phyloP scores from a whole-genome alignment of 139 green algal genomes.

The Astrephomene gubernaculifera region DNA sequence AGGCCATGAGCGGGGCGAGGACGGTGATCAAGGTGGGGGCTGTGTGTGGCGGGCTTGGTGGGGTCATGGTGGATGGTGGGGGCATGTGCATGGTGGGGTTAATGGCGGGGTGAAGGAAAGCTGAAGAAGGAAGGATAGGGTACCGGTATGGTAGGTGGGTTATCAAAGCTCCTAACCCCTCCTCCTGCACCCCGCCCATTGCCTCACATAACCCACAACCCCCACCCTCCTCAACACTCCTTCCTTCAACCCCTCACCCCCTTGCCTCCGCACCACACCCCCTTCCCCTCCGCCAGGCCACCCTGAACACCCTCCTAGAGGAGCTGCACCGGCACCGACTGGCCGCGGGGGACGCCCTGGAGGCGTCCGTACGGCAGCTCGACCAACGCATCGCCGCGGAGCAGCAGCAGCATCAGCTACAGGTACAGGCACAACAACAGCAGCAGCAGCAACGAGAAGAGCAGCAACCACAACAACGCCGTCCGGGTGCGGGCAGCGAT shows the following conservation, averaged over 20 bases:
- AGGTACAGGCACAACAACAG: not conserved
- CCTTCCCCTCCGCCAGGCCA: not conserved
- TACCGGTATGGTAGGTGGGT: no score
- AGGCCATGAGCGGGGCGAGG: conserved; percentile 6
- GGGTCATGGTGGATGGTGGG: not conserved
- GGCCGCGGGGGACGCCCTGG: conserved; percentile 32
- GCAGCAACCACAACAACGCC: no score
- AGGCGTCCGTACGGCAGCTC: not conserved
- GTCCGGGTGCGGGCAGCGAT: no score
- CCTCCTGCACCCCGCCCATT: not conserved
- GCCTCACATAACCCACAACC: not conserved
- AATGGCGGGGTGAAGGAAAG: not conserved
- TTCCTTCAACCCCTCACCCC: not conserved
- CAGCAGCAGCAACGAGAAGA: not conserved
- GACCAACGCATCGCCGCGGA: conserved; percentile 13
- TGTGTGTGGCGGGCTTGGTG: not conserved
- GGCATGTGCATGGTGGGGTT: not conserved
- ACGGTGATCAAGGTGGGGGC: conserved; percentile 24
- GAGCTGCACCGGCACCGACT: conserved; percentile 26
- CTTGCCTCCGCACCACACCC: not conserved
- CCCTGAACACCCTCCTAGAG: conserved; percentile 20
- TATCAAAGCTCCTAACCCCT: no score
- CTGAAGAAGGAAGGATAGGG: not conserved
- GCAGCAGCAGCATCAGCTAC: not conserved
- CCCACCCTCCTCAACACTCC: not conserved